These are phyloP conservation scores for Venturia carpophila DNA, from an alignment of 2,329 filamentous ascomycete genomes.

Conservation along the genomic window DNA sequence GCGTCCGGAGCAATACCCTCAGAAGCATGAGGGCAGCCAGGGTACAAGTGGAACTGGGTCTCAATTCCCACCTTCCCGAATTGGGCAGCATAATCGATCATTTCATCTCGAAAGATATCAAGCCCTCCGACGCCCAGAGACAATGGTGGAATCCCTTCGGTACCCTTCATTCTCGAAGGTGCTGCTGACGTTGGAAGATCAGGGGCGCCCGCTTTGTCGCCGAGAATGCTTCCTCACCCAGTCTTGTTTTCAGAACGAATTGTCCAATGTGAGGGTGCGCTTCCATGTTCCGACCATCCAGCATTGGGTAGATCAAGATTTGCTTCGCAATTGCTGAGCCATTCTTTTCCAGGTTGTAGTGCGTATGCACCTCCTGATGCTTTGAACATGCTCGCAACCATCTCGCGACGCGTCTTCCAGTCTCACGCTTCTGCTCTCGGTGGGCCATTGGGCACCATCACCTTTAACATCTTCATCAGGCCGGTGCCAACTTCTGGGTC, in stretches of 20 bases:
- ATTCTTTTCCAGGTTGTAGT: slow-evolving; percentile 33
- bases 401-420: slow-evolving; percentile 9
- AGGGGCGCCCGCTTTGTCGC: slow-evolving; percentile 28
- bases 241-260: slow-evolving; percentile 33
- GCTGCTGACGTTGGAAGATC: slow-evolving; percentile 32
- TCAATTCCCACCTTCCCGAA: slow-evolving; percentile 14
- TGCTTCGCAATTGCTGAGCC: slow-evolving; percentile 32
- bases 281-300: slow-evolving; percentile 37
- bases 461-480: background rate
- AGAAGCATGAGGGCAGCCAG: slow-evolving; percentile 16
- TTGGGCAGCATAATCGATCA: slow-evolving; percentile 32
- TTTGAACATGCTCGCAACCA: background rate
- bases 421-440: slow-evolving; percentile 4
- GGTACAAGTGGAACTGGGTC: slow-evolving; percentile 14
- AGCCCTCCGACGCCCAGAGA: slow-evolving; percentile 40
- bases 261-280: slow-evolving; percentile 30
- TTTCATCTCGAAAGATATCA: slow-evolving; percentile 40
- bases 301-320: slow-evolving; percentile 42
- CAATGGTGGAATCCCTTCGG: slow-evolving; percentile 36
- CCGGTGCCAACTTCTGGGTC: slow-evolving; percentile 13
- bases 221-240: slow-evolving; percentile 38
- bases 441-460: background rate
- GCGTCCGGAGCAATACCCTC: slow-evolving; percentile 5
- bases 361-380: slow-evolving; percentile 23
- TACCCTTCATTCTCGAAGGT: slow-evolving; percentile 31